These are phyloP conservation scores for Metschnikowia cerradonensis DNA, from an alignment of 805 yeast species.

Conservation along the genomic window DNA sequence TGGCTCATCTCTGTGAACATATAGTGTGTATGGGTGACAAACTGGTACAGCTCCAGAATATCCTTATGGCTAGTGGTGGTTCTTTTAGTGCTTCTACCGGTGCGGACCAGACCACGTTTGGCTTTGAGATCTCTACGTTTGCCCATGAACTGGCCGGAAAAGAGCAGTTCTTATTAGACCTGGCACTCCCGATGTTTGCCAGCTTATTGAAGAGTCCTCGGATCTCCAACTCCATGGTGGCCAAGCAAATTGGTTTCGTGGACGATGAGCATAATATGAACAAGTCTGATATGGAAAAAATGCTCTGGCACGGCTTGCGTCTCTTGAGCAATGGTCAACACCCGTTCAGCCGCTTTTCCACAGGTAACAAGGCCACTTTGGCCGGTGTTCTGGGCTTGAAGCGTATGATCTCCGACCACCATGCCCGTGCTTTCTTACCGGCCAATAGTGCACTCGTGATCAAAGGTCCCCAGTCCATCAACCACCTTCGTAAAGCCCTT, in stretches of 20 bases:
- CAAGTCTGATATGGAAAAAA: constrained; percentile 38
- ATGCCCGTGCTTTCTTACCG: constrained; percentile 38
- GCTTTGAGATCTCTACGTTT: constrained; percentile 54
- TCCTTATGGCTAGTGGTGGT: constrained; percentile 57
- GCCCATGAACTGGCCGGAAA: constrained; percentile 18
- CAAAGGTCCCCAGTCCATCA: constrained; percentile 64
- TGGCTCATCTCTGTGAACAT: constrained; percentile 91
- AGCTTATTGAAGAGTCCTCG: constrained; percentile 49
- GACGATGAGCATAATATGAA: constrained; percentile 67
- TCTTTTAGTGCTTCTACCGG: constrained; percentile 64
- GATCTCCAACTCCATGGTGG: constrained; percentile 40
- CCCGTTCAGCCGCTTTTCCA: constrained; percentile 59
- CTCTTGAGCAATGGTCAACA: constrained; percentile 44
- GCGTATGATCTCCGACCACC: constrained; percentile 39
- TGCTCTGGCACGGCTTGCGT: constrained; percentile 56
- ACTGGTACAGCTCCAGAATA: constrained; percentile 37
- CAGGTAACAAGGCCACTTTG: constrained; percentile 55
- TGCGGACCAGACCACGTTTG: constrained; percentile 61
- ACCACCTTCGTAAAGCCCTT: constrained; percentile 49
- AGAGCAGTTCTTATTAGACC: constrained; percentile 38
- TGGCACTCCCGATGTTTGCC: constrained; percentile 47
- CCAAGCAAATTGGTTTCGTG: constrained; percentile 55
- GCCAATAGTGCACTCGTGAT: constrained; percentile 55
- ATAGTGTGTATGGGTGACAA: constrained; percentile 42
- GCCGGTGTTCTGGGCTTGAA: constrained; percentile 10